Percentiles rank a stretch among this genome's conserved stretches.
Conservation (phyloP, 164 flowering plant genomes). For the Piper betle region DNA sequence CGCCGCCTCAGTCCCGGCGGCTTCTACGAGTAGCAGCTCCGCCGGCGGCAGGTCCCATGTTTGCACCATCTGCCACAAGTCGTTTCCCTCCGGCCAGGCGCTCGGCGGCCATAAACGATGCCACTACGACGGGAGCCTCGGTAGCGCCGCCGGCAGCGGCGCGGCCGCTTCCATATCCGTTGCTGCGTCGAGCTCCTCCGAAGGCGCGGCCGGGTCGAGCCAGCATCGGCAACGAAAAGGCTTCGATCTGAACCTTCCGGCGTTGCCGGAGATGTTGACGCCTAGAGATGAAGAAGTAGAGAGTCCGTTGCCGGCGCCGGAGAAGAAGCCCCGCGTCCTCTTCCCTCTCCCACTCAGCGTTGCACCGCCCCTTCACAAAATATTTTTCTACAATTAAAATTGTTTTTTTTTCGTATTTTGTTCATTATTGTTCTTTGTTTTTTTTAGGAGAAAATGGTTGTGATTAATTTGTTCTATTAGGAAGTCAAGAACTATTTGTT, state of each 20-base stretch:
- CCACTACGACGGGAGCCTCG: constrained; percentile 40
- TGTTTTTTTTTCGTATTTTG: no score
- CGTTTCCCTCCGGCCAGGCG: constrained; percentile 57
- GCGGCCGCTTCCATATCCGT: constrained; percentile 5
- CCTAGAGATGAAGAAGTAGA: constrained; percentile 29
- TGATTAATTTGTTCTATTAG: no score
- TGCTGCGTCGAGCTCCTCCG: neutral
- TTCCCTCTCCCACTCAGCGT: neutral
- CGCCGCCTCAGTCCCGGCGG: neutral
- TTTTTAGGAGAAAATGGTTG: no score
- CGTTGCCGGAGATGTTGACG: constrained; percentile 31
- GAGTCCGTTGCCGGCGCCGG: constrained; percentile 19
- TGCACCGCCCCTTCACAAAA: neutral
- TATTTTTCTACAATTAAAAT: no score
- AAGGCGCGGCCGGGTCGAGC: neutral
- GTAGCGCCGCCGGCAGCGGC: no score
- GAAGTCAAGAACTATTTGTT: no score
- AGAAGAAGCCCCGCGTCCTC: constrained; percentile 1
- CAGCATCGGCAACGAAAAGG: constrained; percentile 13
- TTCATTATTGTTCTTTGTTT: no score
- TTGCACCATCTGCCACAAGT: constrained; percentile 45
- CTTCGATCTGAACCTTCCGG: constrained; percentile 63
- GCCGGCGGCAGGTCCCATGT: constrained; percentile 22
- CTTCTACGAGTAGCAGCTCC: neutral
- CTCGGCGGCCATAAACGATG: constrained; percentile 60